Conservation (phyloP, 768 basidiomycete species). For the Serendipita indica region DNA sequence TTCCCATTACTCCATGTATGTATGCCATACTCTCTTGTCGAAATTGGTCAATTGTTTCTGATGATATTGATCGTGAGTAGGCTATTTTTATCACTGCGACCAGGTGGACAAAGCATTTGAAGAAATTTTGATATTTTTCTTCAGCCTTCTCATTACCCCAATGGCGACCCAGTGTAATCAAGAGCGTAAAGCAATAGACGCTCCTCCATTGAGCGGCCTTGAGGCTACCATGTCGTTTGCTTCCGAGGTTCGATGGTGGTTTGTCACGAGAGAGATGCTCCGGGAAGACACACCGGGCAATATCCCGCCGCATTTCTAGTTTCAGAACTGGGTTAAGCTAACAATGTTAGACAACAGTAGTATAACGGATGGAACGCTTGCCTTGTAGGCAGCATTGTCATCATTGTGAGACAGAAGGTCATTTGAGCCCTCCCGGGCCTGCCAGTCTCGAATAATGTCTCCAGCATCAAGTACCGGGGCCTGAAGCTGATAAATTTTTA, state of each 20-base stretch:
- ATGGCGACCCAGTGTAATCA: slow-evolving; percentile 20
- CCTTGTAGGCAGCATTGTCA: too few relatives aligned
- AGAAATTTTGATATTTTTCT: neutral
- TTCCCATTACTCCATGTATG: slow-evolving; percentile 17
- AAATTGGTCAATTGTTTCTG: slow-evolving; percentile 15
- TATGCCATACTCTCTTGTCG: slow-evolving; percentile 19
- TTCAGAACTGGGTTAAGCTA: neutral
- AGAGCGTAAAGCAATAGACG: neutral
- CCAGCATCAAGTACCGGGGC: too few relatives aligned
- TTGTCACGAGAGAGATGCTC: neutral
- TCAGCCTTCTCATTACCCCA: slow-evolving; percentile 17
- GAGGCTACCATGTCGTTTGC: slow-evolving; percentile 20
- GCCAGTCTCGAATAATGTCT: too few relatives aligned
- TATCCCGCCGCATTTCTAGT: neutral
- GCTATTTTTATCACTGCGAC: slow-evolving; percentile 21
- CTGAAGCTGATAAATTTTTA: too few relatives aligned
- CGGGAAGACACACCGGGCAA: neutral
- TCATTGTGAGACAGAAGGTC: too few relatives aligned
- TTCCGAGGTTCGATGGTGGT: neutral
- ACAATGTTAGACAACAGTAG: too few relatives aligned
- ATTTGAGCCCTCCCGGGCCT: too few relatives aligned
- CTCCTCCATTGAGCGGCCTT: slow-evolving; percentile 24
- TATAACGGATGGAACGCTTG: too few relatives aligned
- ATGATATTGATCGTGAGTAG: slow-evolving; percentile 16
- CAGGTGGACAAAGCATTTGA: slow-evolving; percentile 22